Conservation (phyloP, 495 filamentous ascomycete genomes). For the Cercophora scortea region DNA sequence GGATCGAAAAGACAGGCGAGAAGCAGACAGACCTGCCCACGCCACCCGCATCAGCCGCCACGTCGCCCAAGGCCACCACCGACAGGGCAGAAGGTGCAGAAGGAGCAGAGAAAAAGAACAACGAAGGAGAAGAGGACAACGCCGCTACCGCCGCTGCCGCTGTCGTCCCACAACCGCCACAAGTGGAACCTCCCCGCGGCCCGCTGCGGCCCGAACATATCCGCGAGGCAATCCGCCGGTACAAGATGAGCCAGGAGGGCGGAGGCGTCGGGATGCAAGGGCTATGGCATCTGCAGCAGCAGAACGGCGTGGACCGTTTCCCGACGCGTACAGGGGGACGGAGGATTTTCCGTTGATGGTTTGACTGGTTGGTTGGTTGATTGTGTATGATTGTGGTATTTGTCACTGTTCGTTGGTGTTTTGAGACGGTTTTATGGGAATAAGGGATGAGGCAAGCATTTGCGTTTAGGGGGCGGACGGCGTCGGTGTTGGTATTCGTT, state of each 20-base stretch:
- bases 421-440: too few species aligned
- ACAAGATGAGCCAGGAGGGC: slow-evolving; percentile 60
- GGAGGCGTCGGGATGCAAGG: slow-evolving; percentile 67
- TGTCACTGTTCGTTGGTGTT: too few species aligned
- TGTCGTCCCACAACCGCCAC: background rate
- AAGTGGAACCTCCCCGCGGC: slow-evolving; percentile 39
- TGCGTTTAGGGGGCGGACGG: too few species aligned
- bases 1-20: slow-evolving; percentile 50
- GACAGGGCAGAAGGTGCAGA: slow-evolving; percentile 1
- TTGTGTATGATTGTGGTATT: too few species aligned
- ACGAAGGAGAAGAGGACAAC: slow-evolving; percentile 2
- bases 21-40: slow-evolving; percentile 36
- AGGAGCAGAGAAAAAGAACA: slow-evolving; percentile 8
- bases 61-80: slow-evolving; percentile 1
- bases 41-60: slow-evolving; percentile 14
- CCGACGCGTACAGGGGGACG: slow-evolving; percentile 55
- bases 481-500: too few species aligned
- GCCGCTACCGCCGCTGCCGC: background rate
- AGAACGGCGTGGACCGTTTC: slow-evolving; percentile 55
- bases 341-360: slow-evolving; percentile 54
- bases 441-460: too few species aligned
- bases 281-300: slow-evolving; percentile 52
- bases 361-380: too few species aligned
- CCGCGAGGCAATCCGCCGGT: slow-evolving; percentile 67
- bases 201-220: slow-evolving; percentile 78